Evolutionary conservation across 495 filamentous ascomycete species (phyloP), one percentile per base, ranked within the genome.

Genomic region (Thozetella sp.): DNA sequence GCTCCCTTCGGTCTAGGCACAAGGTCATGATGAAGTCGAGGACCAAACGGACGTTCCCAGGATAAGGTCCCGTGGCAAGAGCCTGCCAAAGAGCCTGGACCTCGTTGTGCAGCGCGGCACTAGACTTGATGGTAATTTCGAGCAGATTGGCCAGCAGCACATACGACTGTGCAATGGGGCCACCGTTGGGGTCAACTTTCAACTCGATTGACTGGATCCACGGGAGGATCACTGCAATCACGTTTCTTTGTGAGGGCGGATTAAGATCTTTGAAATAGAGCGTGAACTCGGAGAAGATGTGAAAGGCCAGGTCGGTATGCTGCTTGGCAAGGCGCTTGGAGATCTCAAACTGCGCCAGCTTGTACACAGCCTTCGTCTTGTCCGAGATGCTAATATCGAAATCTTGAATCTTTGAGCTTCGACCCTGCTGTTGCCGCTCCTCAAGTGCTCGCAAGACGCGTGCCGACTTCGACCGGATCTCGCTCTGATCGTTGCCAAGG

Each of bases 361-460:
- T 98, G 73, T 97, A 98, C 1, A 99, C 94, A 1, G 95, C 95
- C 58, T 94, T 97, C 0, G 95, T 99, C 75, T 97, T 97, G 75
- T 99, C 96, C 1, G 95, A 93, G 48, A 99, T 93, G 70, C 94
- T 97, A 64, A 99, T 97, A 65, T 99, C 96, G 53, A 97, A 96
- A 70, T 98, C 96, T 67, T 97, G 93, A 27, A 98, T 86, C 64
- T 93, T 92, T 3, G 93, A 97, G 64, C 82, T 93, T 64, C 89
- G 90, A 0, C 65, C 65, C 25, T 70, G 74, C 67, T 90, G 87
- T 63, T 92, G 90, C 17, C 91, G 86, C 57, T 94, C 90, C 67
- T 98, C 96, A 1, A 97, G 78, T 4, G 86, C 87, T 25, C 92
- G 83, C 22, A 99, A 81, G 15, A 98, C 81, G 58, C 90, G 90